These are phyloP conservation scores for Clitoria ternatea DNA, from an alignment of 306 rosid species.

Conservation along the genomic window DNA sequence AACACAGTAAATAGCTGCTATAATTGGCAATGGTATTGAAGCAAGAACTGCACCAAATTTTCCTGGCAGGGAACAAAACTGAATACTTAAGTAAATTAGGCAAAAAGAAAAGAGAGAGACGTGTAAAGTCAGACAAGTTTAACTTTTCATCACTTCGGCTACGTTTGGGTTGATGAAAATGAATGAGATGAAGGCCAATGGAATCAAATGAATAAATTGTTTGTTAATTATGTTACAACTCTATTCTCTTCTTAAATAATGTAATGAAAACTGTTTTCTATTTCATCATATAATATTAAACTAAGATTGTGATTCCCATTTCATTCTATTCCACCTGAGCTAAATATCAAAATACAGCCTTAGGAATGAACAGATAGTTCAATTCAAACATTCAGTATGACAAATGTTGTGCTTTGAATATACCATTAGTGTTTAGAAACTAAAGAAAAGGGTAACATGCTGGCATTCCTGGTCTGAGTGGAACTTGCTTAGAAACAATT, in stretches of 20 bases:
- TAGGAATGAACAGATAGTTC: not conserved
- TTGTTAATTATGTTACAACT: not conserved
- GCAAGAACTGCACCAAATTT: slow-evolving; percentile 94
- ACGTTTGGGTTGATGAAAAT: not conserved
- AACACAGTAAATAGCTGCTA: slow-evolving; percentile 79
- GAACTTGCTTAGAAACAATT: too few species aligned
- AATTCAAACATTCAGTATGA: not conserved
- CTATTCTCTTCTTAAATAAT: not conserved
- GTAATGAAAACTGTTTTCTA: not conserved
- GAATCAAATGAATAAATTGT: not conserved
- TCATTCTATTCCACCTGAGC: not conserved
- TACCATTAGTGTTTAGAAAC: not conserved
- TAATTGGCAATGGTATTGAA: slow-evolving; percentile 74
- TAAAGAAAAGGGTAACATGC: not conserved
- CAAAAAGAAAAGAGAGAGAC: not conserved
- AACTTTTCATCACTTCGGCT: not conserved
- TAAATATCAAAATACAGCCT: not conserved
- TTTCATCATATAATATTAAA: not conserved
- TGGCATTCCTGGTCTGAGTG: too few species aligned
- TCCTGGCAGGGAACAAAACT: slow-evolving; percentile 43
- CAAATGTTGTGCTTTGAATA: not conserved
- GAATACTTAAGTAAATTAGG: slow-evolving; percentile 3
- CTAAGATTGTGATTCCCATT: not conserved
- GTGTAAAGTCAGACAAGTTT: not conserved
- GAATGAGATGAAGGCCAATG: not conserved